Percentiles rank a stretch among this genome's conserved stretches.
Conservation (phyloP, 495 filamentous ascomycete genomes). For the Xylaria nigripes region DNA sequence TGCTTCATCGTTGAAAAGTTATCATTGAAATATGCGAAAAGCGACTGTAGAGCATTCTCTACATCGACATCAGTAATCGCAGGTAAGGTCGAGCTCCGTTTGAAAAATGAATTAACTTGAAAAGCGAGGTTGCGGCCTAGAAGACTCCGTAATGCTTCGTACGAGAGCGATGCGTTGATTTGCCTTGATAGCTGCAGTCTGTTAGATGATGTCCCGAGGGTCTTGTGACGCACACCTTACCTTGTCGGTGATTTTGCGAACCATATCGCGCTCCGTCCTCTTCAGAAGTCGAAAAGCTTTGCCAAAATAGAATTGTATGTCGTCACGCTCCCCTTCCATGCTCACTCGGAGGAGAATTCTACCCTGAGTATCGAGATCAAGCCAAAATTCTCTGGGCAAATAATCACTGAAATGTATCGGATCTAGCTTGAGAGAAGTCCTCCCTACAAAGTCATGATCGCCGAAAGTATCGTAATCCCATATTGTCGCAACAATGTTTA, state of each 20-base stretch:
- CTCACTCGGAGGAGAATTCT: constrained; percentile 81
- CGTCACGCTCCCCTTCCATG: constrained; percentile 97
- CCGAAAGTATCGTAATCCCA: constrained; percentile 99
- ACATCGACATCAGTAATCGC: constrained; percentile 63
- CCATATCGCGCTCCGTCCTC: constrained; percentile 95
- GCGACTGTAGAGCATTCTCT: constrained; percentile 69
- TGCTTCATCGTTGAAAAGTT: constrained; percentile 99
- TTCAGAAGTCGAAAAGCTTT: constrained; percentile 94
- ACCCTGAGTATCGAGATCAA: constrained; percentile 94
- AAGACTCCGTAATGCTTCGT: constrained; percentile 64
- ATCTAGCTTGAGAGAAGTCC: constrained; percentile 90
- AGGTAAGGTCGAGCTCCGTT: constrained; percentile 43
- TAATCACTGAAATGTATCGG: constrained; percentile 94
- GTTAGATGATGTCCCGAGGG: constrained; percentile 15
- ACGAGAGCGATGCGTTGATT: constrained; percentile 84
- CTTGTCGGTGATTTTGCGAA: constrained; percentile 95
- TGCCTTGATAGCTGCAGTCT: constrained; percentile 71
- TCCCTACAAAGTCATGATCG: constrained; percentile 94
- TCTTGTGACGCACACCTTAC: constrained; percentile 36
- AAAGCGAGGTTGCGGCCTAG: constrained; percentile 69
- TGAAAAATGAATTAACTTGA: constrained; percentile 72
- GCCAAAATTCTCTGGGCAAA: constrained; percentile 90
- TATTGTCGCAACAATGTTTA: constrained; percentile 92
- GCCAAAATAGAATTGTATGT: constrained; percentile 98
- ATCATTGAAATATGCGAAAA: constrained; percentile 97